Evolutionary conservation across 805 yeast species (phyloP), one percentile per base, ranked within the genome.

Genomic region (Sugiyamaella qingdaonensis): DNA sequence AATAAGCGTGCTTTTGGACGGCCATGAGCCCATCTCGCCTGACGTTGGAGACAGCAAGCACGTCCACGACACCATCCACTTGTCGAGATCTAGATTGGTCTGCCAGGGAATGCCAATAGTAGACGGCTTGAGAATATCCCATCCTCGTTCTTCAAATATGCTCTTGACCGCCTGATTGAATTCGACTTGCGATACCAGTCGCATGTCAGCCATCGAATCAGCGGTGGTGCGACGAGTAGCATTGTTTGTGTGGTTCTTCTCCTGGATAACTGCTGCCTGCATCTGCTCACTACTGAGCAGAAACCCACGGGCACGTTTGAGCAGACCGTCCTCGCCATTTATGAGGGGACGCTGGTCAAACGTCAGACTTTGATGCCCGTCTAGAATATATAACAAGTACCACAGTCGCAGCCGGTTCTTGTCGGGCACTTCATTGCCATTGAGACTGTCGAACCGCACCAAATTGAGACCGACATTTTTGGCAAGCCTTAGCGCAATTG

Each of bases 21-120:
- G 79, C 90, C 90, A 84, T 0, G 75, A 68, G 36, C 82, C 79
- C 46, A 65, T 63, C 29, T 68, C 68, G 16, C 67, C 70, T 48
- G 75, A 75, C 46, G 80, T 75, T 1, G 87, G 86, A 2, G 86
- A 79, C 18, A 84, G 68, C 39, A 84, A 66, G 10, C 85, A 86
- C 0, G 90, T 82, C 90, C 90, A 84, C 18, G 84, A 83, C 3
- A 84, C 87, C 88, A 84, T 84, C 90, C 90, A 84, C 65, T 78
- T 82, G 61, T 84, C 90, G 35, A 84, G 67, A 54, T 83, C 87
- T 53, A 84, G 66, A 62, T 84, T 84, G 5, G 83, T 77, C 58
- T 78, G 79, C 63, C 86, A 84, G 0, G 88, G 88, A 9, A 84
- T 73, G 0, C 90, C 90, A 64, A 84, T 79, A 1, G 79, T 70